Evolutionary conservation across 2,329 filamentous ascomycete genomes (phyloP), one percentile per base, ranked within the genome.

Genomic region (Fusarium sp.): DNA sequence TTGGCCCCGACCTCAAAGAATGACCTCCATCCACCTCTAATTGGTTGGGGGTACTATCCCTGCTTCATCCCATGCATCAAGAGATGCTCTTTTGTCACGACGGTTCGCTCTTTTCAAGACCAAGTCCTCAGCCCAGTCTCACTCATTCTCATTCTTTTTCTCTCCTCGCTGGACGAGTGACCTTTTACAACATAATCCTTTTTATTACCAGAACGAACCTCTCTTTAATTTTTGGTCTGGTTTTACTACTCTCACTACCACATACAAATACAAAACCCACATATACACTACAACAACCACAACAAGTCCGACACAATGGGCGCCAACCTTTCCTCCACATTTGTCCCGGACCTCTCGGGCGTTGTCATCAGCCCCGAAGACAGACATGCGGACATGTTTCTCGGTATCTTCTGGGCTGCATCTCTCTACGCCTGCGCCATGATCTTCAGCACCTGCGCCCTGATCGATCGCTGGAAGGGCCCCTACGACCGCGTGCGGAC

Each of bases 391-490:
- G 75, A 76, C 68, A 76, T 82, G 54, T 67, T 79, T 32, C 64
- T 82, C 62, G 78, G 68, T 51, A 54, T 79, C 49, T 70, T 78
- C 65, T 83, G 82, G 81, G 75, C 59, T 9, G 54, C 72, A 27
- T 75, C 76, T 7, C 62, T 82, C 40, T 82, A 83, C 74, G 75
- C 57, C 53, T 78, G 79, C 63, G 80, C 78, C 75, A 81, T 82
- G 76, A 80, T 84, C 72, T 82, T 79, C 70, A 81, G 77, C 63
- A 81, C 82, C 30, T 79, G 81, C 73, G 74, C 74, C n/a, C 77
- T 84, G 58, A 68, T 83, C 67, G 79, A 81, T 66, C 80, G 82
- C n/a, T 84, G 82, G 82, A 77, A 79, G 65, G 81, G 82, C 0
- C 77, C 78, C 13, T 69, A 76, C 59, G 80, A 82, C 48, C 79